Base-by-base conservation (phyloP, 805 yeast genomes). In the Jamesozyma gamospora region DNA sequence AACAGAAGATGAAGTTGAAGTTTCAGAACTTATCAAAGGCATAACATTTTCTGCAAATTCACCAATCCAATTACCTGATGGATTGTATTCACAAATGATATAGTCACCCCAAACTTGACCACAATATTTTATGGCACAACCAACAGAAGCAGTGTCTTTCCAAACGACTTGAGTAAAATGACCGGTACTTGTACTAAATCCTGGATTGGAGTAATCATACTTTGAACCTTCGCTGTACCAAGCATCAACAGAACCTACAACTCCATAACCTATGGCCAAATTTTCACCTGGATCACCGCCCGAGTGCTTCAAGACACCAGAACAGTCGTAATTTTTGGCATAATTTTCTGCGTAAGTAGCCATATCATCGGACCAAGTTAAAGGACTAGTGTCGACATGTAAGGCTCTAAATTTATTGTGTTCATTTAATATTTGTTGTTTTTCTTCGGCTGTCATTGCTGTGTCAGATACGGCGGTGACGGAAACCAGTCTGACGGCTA, bases 141-240 rank as follows among this genome's bases (percentile, higher is more conserved):
- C 94, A 15, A 82, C 60, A 47, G 72, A 61, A 8, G 74, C 62
- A 31, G 82, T 64, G 7, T 68, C 51, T 45, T 72, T 72, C 94
- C 94, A 82, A 19, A 82, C 72, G 27, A 81, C 53, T 62, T 82
- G 90, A 13, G 90, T 81, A 65, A 82, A 82, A 56, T 82, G 94
- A 41, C 84, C 84, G 14, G 48, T 30, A 44, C 47, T 41, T 62
- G 66, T 40, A 68, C 68, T 48, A 62, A 66, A 41, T 74, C 78
- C 43, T 56, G 56, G 38, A 56, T 57, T 24, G 78, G 75, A 37
- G 63, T 60, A 81, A 59, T 73, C 63, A 62, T 80, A 82, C 38
- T 56, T 43, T 10, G 51, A 41, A 47, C 78, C 80, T 65, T 82
- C 90, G 43, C 66, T 60, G 62, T 82, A 82, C 92, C 92, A 82